Conservation (phyloP, 352 stramenopile species). For the Globisporangium nunn region DNA sequence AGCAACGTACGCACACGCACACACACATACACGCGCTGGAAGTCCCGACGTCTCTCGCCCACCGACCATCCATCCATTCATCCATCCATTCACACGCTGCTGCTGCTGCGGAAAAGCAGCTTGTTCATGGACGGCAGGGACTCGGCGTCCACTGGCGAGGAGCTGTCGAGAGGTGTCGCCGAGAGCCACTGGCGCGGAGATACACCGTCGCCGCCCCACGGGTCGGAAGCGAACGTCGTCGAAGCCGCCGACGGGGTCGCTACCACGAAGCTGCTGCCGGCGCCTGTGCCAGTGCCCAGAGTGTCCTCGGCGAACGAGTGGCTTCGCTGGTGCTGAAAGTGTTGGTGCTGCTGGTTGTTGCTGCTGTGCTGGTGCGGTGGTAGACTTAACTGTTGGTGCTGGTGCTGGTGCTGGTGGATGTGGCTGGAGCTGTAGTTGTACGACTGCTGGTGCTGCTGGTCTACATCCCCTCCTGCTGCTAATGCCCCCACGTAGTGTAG, state of each 20-base stretch:
- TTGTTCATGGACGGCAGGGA: constrained; percentile 63
- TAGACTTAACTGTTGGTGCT: neutral
- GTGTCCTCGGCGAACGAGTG: neutral
- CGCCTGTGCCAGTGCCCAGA: neutral
- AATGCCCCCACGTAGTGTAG: neutral
- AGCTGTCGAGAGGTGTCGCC: neutral
- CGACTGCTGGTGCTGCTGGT: neutral
- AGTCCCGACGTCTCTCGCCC: neutral
- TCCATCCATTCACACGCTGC: neutral
- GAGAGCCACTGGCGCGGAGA: constrained; percentile 8
- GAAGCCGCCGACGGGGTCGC: neutral
- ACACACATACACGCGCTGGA: neutral
- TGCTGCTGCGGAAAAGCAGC: constrained; percentile 33
- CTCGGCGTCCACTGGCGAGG: constrained; percentile 15
- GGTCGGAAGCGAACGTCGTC: neutral
- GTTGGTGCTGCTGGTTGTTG: neutral
- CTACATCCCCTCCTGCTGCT: neutral
- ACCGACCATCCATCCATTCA: too few relatives aligned
- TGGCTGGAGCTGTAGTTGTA: constrained; percentile 1
- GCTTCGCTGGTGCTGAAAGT: neutral
- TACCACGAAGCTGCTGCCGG: neutral
- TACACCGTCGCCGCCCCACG: constrained; percentile 4
- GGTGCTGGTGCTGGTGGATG: neutral
- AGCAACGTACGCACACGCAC: neutral
- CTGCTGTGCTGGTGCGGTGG: neutral